These are phyloP conservation scores for Chalciporus pseudorubinellus DNA, from an alignment of 768 basidiomycete genomes.

Conservation along the genomic window DNA sequence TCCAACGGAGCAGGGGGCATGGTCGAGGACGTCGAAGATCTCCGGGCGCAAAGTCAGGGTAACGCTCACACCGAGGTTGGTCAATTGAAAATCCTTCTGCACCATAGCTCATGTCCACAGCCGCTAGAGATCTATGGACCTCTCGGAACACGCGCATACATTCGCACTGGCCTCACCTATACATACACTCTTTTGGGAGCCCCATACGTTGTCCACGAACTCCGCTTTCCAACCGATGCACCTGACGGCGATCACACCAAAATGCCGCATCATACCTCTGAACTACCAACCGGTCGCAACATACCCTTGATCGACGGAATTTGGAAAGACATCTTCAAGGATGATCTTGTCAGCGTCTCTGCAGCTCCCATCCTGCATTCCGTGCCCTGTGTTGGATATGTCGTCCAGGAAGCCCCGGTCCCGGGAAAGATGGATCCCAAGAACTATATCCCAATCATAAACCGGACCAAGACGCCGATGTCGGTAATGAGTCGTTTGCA, in stretches of 20 bases:
- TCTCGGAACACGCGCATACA: conserved; percentile 75
- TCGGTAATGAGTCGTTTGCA: conserved; percentile 65
- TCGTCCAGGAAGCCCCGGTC: conserved; percentile 65
- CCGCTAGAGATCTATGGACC: conserved; percentile 85
- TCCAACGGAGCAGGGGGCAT: conserved; percentile 75
- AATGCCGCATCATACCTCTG: conserved; percentile 49
- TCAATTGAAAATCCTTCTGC: neutral
- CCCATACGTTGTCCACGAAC: conserved; percentile 81
- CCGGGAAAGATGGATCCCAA: conserved; percentile 75
- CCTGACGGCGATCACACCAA: conserved; percentile 46
- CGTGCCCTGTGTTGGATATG: conserved; percentile 78
- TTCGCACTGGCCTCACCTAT: conserved; percentile 64
- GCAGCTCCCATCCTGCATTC: conserved; percentile 81
- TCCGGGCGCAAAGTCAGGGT: conserved; percentile 37
- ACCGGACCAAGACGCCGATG: conserved; percentile 68
- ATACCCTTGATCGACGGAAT: conserved; percentile 55
- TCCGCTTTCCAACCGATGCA: conserved; percentile 63
- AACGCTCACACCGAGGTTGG: conserved; percentile 16
- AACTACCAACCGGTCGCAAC: conserved; percentile 60
- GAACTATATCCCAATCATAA: conserved; percentile 64
- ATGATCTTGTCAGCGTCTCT: conserved; percentile 57
- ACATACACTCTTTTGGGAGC: conserved; percentile 65
- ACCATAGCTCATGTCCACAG: conserved; percentile 35
- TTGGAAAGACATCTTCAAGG: conserved; percentile 66
- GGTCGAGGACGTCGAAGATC: conserved; percentile 57